phyloP scores from a whole-genome alignment of 2,329 filamentous ascomycete genomes.

The Endothia cerciana region DNA sequence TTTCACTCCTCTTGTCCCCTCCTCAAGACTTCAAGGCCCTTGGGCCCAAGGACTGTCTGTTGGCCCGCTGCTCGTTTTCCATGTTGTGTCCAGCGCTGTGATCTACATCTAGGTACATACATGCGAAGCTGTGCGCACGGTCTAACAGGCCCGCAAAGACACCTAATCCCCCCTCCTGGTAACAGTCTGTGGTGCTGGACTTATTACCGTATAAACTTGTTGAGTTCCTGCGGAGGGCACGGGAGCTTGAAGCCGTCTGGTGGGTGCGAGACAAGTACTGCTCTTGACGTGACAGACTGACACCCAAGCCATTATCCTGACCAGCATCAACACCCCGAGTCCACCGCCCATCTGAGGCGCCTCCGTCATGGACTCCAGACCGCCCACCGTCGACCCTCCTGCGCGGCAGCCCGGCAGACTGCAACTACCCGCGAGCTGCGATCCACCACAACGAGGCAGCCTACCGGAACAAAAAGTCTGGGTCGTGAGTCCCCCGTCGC shows the following conservation, averaged over 20 bases:
- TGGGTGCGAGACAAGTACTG: not conserved
- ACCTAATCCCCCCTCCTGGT: not conserved
- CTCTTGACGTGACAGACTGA: not conserved
- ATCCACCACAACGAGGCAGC: conserved; percentile 75
- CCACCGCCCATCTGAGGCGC: not conserved
- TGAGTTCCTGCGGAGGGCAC: not conserved
- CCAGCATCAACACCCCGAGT: not conserved
- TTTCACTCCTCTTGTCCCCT: not conserved
- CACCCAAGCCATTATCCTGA: not conserved
- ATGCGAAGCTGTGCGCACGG: not conserved
- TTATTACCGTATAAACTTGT: not conserved
- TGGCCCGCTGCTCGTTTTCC: not conserved
- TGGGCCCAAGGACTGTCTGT: not conserved
- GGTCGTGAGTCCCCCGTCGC: conserved; percentile 65
- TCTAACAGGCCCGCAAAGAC: not conserved
- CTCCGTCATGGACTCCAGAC: conserved; percentile 34
- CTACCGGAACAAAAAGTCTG: conserved; percentile 79
- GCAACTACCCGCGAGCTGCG: conserved; percentile 80
- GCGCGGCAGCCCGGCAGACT: conserved; percentile 45
- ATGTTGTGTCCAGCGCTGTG: not conserved
- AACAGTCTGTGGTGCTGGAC: not conserved
- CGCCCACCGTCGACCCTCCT: conserved; percentile 29
- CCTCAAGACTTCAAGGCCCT: not conserved
- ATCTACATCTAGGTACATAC: not conserved
- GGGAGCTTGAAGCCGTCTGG: not conserved